Evolutionary conservation across 768 basidiomycete species (phyloP), one percentile per base, ranked within the genome.

Genomic region (Kwoniella dejecticola): DNA sequence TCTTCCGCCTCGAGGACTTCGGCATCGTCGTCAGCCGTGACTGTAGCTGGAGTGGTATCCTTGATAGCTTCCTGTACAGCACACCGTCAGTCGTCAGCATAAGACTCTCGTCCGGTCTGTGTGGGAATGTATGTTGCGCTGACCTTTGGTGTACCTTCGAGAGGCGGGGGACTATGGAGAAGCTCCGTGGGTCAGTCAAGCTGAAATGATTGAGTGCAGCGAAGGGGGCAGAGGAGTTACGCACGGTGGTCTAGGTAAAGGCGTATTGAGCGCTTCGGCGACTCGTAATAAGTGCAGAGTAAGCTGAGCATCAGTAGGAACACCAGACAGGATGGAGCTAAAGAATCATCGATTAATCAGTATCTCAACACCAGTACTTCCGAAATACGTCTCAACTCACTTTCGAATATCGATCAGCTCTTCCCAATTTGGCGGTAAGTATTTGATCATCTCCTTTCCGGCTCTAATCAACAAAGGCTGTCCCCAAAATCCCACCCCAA

Each of bases 251-350:
- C 75, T 62, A 13, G 77, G 77, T 4, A 78, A 60, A 11, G 77
- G 77, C n/a, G 62, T 41, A 21, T 62, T 33, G 45, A 69, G 62
- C 0, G 68, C 70, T 66, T 81, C 80, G 11, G 70, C 76, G 27
- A 80, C 72, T 40, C 81, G 76, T 8, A 80, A 66, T 38, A 80
- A 60, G 59, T 80, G 77, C 4, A 81, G 69, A 4, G 77, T 77
- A 40, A 81, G 66, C 44, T 81, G 81, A 24, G 77, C 76, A 63
- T 81, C 75, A 57, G 80, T 81, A 7, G 81, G 81, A 2, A 81
- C 81, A 23, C 75, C 65, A 38, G 74, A 78, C 36, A 80, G 57
- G 54, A 81, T 66, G 1, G 79, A 79, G 68, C 76, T 77, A 27
- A 17, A 19, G 45, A 46, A 5, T n/a, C 52, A 53, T n/a, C 6